A percentile compares a stretch with the other conserved stretches of the same genome.
Evolutionary conservation across 371 early-diverging fungal genomes (phyloP).

Genomic region (Apophysomyces variabilis): DNA sequence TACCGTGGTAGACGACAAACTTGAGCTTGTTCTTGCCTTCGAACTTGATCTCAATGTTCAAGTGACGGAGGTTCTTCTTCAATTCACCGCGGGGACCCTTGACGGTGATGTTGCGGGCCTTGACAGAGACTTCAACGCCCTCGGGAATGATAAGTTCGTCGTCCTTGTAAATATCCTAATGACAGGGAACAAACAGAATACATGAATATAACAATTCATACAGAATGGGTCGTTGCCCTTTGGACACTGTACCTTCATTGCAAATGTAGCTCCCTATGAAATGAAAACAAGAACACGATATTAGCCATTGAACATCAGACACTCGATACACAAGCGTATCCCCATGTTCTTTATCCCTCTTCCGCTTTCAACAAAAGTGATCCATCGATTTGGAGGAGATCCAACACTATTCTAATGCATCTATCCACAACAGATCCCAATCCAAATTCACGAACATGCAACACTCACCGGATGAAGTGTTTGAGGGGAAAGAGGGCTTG

Average conservation of each 20-base stretch:
- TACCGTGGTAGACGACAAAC: constrained; percentile 96
- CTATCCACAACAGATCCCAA: constrained; percentile 1
- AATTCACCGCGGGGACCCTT: constrained; percentile 90
- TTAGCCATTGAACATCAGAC: constrained; percentile 2
- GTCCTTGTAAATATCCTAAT: constrained; percentile 80
- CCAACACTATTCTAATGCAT: not conserved
- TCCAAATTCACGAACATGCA: not conserved
- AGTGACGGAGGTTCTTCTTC: constrained; percentile 92
- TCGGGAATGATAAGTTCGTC: constrained; percentile 81
- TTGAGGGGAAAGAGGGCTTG: constrained; percentile 10
- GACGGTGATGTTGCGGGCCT: constrained; percentile 78
- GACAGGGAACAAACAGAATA: constrained; percentile 42
- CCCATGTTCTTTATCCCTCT: no score
- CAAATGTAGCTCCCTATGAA: constrained; percentile 4
- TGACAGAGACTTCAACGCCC: constrained; percentile 72
- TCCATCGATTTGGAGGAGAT: not conserved
- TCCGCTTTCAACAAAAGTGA: not conserved
- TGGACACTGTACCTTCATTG: constrained; percentile 2
- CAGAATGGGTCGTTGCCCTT: not conserved
- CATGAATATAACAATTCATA: not conserved
- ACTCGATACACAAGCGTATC: not conserved
- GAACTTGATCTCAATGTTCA: constrained; percentile 86
- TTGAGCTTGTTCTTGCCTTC: constrained; percentile 74
- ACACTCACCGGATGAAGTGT: constrained; percentile 9
- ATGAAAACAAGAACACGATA: not conserved